These are phyloP conservation scores for Apiotrichum veenhuisii DNA, from an alignment of 1,284 basidiomycete genomes.

Conservation along the genomic window DNA sequence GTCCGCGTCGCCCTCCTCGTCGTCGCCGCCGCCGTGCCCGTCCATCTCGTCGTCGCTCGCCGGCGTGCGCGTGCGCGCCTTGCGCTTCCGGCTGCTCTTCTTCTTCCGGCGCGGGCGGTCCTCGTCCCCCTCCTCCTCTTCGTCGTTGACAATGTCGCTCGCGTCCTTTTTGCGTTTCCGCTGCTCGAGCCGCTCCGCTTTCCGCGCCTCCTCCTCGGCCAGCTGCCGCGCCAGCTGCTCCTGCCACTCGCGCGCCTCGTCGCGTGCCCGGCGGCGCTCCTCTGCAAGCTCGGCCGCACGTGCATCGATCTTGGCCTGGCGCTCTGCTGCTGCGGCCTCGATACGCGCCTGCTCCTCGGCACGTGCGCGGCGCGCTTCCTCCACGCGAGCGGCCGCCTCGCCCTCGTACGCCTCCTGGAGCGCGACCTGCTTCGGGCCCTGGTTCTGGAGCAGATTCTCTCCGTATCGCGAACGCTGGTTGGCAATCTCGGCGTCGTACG, in stretches of 20 bases:
- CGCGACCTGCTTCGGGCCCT: slow-evolving; percentile 70
- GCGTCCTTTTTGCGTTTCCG: slow-evolving; percentile 42
- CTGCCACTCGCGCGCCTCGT: slow-evolving; percentile 62
- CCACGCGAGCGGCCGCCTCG: slow-evolving; percentile 67
- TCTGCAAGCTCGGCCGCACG: slow-evolving; percentile 69
- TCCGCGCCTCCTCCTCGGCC: slow-evolving; percentile 49
- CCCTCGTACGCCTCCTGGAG: slow-evolving; percentile 70
- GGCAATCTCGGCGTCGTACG: slow-evolving; percentile 79
- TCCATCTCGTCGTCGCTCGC: slow-evolving; percentile 26
- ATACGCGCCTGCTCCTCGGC: slow-evolving; percentile 48
- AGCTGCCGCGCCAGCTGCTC: slow-evolving; percentile 46
- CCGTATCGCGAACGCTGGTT: slow-evolving; percentile 84
- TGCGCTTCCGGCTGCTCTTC: slow-evolving; percentile 24
- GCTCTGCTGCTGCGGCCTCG: slow-evolving; percentile 39
- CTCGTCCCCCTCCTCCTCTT: slow-evolving; percentile 30
- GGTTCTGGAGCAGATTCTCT: slow-evolving; percentile 71
- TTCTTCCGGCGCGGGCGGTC: slow-evolving; percentile 22
- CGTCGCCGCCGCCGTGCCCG: slow-evolving; percentile 20
- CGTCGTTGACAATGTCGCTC: slow-evolving; percentile 29
- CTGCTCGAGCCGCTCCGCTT: slow-evolving; percentile 38
- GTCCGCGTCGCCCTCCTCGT: slow-evolving; percentile 20
- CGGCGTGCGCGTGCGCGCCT: slow-evolving; percentile 35
- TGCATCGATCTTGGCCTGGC: slow-evolving; percentile 51
- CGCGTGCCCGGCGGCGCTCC: slow-evolving; percentile 67
- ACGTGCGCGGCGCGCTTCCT: slow-evolving; percentile 59